Evolutionary conservation across 83 land plant genomes (phyloP).

Genomic region (Diphasiastrum complanatum): DNA sequence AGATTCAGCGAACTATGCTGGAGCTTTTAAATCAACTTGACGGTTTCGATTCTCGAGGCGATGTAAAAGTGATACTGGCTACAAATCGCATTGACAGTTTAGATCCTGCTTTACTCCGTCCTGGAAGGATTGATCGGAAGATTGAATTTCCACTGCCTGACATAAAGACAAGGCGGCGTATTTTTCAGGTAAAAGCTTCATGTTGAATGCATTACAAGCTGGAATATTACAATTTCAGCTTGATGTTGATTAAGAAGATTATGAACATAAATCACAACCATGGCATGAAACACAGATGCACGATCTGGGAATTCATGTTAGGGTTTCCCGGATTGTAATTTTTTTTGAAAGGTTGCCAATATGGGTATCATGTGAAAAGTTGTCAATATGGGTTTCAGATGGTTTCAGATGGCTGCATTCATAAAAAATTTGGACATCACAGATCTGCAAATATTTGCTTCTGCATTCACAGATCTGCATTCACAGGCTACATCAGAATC

Average conservation of each 20-base stretch:
- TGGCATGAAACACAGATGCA: too few relatives aligned
- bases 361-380: too few relatives aligned
- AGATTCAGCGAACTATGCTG: slow-evolving; percentile 76
- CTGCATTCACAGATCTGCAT: too few relatives aligned
- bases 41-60: slow-evolving; percentile 79
- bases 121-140: slow-evolving; percentile 75
- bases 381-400: too few relatives aligned
- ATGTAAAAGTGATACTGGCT: slow-evolving; percentile 74
- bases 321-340: too few relatives aligned
- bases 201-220: slow-evolving; percentile 5
- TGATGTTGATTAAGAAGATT: neutral
- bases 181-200: slow-evolving; percentile 54
- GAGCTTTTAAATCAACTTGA: slow-evolving; percentile 72
- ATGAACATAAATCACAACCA: too few relatives aligned
- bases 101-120: slow-evolving; percentile 78
- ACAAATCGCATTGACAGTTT: slow-evolving; percentile 80
- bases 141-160: slow-evolving; percentile 82
- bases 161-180: slow-evolving; percentile 64
- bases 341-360: too few relatives aligned
- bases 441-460: too few relatives aligned
- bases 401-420: too few relatives aligned
- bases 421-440: too few relatives aligned
- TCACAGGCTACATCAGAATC: too few relatives aligned
- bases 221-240: neutral
- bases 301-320: too few relatives aligned